Conservation (phyloP, 108 stramenopile genomes). For the Fistulifera solaris region DNA sequence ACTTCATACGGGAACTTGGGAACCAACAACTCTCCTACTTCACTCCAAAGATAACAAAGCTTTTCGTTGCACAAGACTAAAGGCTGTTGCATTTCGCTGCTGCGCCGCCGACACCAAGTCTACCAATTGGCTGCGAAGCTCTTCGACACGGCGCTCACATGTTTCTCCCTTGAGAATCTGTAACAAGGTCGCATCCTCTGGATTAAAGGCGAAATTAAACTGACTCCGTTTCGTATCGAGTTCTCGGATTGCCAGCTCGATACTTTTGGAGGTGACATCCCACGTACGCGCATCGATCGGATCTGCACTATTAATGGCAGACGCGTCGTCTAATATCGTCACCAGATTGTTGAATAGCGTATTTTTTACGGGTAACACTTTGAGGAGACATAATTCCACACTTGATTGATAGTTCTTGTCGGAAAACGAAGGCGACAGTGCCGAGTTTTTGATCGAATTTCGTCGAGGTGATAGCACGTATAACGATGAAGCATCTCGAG, state of each 20-base stretch:
- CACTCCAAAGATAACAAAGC: constrained; percentile 56
- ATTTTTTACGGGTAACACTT: constrained; percentile 65
- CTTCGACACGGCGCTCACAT: constrained; percentile 55
- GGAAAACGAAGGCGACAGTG: too few species aligned
- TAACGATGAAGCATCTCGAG: too few species aligned
- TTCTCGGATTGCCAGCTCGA: not conserved
- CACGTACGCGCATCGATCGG: not conserved
- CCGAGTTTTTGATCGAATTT: too few species aligned
- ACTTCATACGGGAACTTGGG: constrained; percentile 11
- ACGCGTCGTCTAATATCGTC: constrained; percentile 12
- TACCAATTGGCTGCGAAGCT: constrained; percentile 33
- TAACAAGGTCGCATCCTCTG: constrained; percentile 59
- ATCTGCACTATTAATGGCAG: not conserved
- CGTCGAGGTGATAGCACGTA: too few species aligned
- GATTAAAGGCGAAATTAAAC: constrained; percentile 72
- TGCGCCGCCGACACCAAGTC: constrained; percentile 24
- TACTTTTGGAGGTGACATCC: not conserved
- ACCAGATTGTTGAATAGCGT: constrained; percentile 53
- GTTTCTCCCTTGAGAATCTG: constrained; percentile 53
- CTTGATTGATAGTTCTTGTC: constrained; percentile 2
- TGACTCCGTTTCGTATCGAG: constrained; percentile 40
- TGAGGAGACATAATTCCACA: constrained; percentile 47
- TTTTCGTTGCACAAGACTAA: constrained; percentile 17
- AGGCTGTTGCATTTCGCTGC: not conserved
- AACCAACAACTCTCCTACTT: constrained; percentile 54